Conservation (phyloP, 176 grass and related monocot genomes). For the Bothriochloa decipiens region DNA sequence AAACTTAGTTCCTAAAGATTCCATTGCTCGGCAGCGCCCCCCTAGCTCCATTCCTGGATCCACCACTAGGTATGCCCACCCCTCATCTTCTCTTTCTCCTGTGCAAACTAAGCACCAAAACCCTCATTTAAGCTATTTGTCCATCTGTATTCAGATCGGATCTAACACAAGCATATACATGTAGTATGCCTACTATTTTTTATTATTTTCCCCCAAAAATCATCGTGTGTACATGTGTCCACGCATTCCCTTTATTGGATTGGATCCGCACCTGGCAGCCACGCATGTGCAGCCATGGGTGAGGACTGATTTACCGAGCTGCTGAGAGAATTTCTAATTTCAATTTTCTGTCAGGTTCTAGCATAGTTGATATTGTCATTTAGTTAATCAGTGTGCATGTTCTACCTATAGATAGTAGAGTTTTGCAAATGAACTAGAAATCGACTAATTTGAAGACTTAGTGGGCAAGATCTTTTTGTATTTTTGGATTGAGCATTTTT, state of each 20-base stretch:
- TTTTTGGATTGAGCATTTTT: not conserved
- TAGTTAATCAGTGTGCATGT: not conserved
- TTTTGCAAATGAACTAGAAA: not conserved
- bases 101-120: not conserved
- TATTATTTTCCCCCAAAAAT: not conserved
- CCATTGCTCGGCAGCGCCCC: not conserved
- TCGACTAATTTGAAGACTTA: not conserved
- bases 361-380: not conserved
- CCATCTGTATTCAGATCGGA: not conserved
- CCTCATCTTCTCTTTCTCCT: not conserved
- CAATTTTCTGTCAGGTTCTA: not conserved
- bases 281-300: not conserved
- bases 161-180: not conserved
- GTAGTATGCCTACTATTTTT: not conserved
- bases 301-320: not conserved
- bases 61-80: not conserved
- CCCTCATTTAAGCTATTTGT: not conserved
- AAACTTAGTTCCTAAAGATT: not conserved
- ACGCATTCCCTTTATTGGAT: not conserved
- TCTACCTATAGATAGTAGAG: not conserved
- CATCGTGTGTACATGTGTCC: not conserved
- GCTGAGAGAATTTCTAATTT: not conserved
- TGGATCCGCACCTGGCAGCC: not conserved
- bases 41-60: not conserved
- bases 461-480: not conserved